Conservation (phyloP, 1,284 basidiomycete species). For the Ustilago esculenta region DNA sequence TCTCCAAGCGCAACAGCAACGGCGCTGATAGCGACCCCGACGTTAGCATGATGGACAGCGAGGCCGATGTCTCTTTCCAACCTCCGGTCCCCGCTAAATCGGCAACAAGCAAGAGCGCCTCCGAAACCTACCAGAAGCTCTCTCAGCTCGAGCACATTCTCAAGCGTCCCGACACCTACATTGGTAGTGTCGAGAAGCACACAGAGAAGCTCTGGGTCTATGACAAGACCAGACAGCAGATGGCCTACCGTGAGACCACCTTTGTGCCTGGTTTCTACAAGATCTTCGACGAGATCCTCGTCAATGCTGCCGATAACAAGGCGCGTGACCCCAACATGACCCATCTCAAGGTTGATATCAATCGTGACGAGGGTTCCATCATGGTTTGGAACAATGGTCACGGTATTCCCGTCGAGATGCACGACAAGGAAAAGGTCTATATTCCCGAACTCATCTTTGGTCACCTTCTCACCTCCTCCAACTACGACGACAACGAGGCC, state of each 20-base stretch:
- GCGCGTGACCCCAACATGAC: constrained; percentile 69
- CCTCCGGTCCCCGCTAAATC: constrained; percentile 23
- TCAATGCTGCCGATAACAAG: constrained; percentile 99
- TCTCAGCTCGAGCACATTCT: constrained; percentile 96
- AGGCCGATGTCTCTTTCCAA: constrained; percentile 40
- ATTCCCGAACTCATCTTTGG: constrained; percentile 99
- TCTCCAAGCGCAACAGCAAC: constrained; percentile 73
- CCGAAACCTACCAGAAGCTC: constrained; percentile 93
- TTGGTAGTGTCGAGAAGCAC: constrained; percentile 71
- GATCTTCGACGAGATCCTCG: constrained; percentile 98
- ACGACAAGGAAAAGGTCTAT: constrained; percentile 90
- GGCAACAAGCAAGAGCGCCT: constrained; percentile 76
- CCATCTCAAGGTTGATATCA: constrained; percentile 72
- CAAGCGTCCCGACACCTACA: constrained; percentile 96
- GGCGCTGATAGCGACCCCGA: constrained; percentile 68
- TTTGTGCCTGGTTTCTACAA: constrained; percentile 99
- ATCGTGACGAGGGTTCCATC: constrained; percentile 84
- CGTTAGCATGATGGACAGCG: constrained; percentile 67
- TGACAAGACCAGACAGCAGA: constrained; percentile 59
- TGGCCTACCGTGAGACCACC: constrained; percentile 75
- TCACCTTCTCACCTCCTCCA: constrained; percentile 91
- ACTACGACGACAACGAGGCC: constrained; percentile 99
- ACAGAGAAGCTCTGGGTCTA: constrained; percentile 66
- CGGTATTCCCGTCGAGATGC: constrained; percentile 95
- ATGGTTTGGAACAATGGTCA: constrained; percentile 95